phyloP scores from a whole-genome alignment of 2,329 filamentous ascomycete species.

The Tolypocladium inflatum region DNA sequence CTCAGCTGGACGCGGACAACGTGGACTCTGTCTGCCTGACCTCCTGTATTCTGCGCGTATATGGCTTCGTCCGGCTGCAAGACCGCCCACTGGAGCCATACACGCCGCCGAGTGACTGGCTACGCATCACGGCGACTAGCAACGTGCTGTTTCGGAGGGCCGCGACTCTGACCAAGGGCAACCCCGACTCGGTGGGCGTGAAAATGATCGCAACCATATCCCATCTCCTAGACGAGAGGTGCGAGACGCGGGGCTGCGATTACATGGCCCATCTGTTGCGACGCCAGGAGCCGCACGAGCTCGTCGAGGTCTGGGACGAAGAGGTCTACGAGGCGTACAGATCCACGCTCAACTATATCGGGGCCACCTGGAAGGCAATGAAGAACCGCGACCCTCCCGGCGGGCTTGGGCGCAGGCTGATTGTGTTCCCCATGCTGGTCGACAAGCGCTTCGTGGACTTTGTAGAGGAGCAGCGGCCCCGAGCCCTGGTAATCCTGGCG shows the following conservation, averaged over 20 bases:
- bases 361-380: not conserved
- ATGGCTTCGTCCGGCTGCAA: not conserved
- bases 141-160: not conserved
- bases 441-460: not conserved
- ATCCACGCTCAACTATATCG: not conserved
- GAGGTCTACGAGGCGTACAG: not conserved
- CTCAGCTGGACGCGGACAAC: not conserved
- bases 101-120: not conserved
- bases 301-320: not conserved
- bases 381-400: not conserved
- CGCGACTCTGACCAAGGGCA: not conserved
- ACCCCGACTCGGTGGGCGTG: not conserved
- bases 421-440: not conserved
- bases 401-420: not conserved
- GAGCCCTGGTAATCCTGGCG: not conserved
- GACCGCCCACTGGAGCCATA: not conserved
- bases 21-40: not conserved
- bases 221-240: not conserved
- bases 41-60: not conserved
- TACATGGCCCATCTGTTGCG: not conserved
- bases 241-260: not conserved
- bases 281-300: not conserved
- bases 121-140: not conserved
- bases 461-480: not conserved
- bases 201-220: not conserved